These are phyloP conservation scores for Aspergillus costaricaensis DNA, from an alignment of 2,329 filamentous ascomycete genomes.

Conservation along the genomic window DNA sequence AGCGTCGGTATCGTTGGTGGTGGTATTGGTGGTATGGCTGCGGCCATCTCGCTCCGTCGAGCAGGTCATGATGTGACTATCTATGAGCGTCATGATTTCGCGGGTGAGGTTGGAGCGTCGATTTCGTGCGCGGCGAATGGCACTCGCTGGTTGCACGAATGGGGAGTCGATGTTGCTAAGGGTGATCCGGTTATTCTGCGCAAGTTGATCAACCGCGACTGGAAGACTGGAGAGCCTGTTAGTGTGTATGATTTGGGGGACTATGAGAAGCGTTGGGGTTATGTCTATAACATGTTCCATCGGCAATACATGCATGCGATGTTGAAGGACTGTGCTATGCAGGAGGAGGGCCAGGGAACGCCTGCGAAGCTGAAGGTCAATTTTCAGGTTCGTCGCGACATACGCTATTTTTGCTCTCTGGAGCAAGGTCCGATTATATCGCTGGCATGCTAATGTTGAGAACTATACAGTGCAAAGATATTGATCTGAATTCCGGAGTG, in stretches of 20 bases:
- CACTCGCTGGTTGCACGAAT: conserved; percentile 69
- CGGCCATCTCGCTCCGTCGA: conserved; percentile 54
- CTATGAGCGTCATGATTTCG: conserved; percentile 67
- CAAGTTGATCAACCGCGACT: conserved; percentile 69
- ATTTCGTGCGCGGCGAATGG: conserved; percentile 70
- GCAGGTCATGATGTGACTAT: conserved; percentile 61
- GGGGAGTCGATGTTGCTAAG: conserved; percentile 64
- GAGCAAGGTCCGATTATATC: too few relatives aligned
- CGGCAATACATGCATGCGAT: conserved; percentile 69
- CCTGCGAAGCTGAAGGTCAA: conserved; percentile 60
- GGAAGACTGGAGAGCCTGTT: conserved; percentile 67
- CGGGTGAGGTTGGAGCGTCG: conserved; percentile 67
- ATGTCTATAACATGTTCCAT: conserved; percentile 70
- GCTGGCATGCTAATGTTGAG: background rate
- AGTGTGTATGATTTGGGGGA: conserved; percentile 66
- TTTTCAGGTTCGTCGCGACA: conserved; percentile 45
- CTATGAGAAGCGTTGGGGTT: conserved; percentile 66
- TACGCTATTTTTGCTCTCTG: background rate
- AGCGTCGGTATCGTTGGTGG: conserved; percentile 53
- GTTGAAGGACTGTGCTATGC: conserved; percentile 62
- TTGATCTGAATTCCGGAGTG: conserved; percentile 54
- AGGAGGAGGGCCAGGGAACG: conserved; percentile 53
- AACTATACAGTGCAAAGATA: conserved; percentile 43
- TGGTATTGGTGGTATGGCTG: conserved; percentile 56
- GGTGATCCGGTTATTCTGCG: conserved; percentile 66